Conservation (phyloP, 2,329 filamentous ascomycete species). For the Ceratocystis eucalypticola region DNA sequence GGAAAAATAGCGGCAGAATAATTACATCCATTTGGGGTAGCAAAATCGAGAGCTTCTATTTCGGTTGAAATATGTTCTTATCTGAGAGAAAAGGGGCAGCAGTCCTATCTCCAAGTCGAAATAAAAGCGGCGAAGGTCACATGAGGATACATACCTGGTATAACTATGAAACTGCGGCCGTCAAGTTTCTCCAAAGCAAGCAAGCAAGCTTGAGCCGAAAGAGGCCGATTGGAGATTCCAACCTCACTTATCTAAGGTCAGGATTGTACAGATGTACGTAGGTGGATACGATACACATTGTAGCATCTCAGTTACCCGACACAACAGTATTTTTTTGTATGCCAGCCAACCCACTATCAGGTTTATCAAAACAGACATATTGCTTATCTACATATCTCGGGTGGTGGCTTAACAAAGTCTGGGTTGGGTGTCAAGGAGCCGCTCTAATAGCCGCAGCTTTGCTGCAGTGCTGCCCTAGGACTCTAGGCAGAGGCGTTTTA, state of each 20-base stretch:
- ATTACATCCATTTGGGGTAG: background rate
- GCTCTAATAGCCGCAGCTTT: too few relatives aligned
- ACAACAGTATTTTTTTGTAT: too few relatives aligned
- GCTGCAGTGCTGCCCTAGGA: too few relatives aligned
- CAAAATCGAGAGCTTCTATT: background rate
- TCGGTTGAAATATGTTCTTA: background rate
- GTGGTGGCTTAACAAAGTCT: too few relatives aligned
- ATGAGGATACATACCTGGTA: background rate
- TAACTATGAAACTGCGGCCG: background rate
- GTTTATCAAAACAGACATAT: too few relatives aligned
- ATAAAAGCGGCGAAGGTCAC: background rate
- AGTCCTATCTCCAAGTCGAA: background rate
- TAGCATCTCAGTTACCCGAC: too few relatives aligned
- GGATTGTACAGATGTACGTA: too few relatives aligned
- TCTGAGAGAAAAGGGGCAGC: background rate
- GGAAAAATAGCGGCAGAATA: background rate
- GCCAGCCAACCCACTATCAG: too few relatives aligned
- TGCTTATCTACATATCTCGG: too few relatives aligned
- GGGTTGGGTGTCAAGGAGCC: too few relatives aligned
- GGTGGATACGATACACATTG: too few relatives aligned
- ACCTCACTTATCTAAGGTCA: too few relatives aligned
- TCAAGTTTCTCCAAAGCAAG: background rate
- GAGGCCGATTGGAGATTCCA: background rate
- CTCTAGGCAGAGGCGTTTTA: background rate
- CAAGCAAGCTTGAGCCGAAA: background rate